Percentiles rank a stretch among this genome's conserved stretches.
These are phyloP conservation scores for Mycena vitilis DNA, from an alignment of 768 basidiomycete species.

Conservation along the genomic window DNA sequence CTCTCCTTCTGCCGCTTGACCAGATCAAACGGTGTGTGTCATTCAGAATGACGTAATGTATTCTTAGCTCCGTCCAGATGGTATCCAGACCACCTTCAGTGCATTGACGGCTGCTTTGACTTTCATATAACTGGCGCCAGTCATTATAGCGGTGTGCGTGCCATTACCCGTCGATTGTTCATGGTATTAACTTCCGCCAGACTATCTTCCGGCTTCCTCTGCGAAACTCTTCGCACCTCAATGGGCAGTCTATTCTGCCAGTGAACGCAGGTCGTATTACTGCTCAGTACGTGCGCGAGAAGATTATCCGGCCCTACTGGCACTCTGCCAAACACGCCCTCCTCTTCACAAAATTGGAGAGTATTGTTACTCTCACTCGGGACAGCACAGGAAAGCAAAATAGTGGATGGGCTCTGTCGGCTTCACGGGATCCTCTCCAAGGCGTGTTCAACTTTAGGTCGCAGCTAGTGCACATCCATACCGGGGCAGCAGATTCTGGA, in stretches of 20 bases:
- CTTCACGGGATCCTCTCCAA: constrained; percentile 33
- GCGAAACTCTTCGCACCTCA: constrained; percentile 43
- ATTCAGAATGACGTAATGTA: neutral
- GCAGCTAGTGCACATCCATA: constrained; percentile 23
- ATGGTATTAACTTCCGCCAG: constrained; percentile 40
- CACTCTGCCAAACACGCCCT: constrained; percentile 49
- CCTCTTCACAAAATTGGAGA: constrained; percentile 53
- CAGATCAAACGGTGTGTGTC: constrained; percentile 48
- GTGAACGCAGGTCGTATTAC: constrained; percentile 39
- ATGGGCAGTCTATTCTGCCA: constrained; percentile 40
- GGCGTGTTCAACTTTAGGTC: constrained; percentile 29
- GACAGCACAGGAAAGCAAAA: constrained; percentile 17
- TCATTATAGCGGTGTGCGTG: constrained; percentile 55
- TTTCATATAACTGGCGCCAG: constrained; percentile 45
- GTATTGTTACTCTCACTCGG: constrained; percentile 44
- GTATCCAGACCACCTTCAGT: constrained; percentile 55
- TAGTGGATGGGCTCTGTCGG: constrained; percentile 41
- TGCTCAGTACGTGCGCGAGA: constrained; percentile 35
- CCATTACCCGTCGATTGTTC: neutral
- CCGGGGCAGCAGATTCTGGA: constrained; percentile 1
- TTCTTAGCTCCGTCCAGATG: constrained; percentile 42
- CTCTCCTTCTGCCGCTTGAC: constrained; percentile 47
- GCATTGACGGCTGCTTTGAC: constrained; percentile 54
- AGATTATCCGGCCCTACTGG: constrained; percentile 48
- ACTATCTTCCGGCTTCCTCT: constrained; percentile 63